Conservation (phyloP, 2,329 filamentous ascomycete genomes). For the Venturia pyrina region DNA sequence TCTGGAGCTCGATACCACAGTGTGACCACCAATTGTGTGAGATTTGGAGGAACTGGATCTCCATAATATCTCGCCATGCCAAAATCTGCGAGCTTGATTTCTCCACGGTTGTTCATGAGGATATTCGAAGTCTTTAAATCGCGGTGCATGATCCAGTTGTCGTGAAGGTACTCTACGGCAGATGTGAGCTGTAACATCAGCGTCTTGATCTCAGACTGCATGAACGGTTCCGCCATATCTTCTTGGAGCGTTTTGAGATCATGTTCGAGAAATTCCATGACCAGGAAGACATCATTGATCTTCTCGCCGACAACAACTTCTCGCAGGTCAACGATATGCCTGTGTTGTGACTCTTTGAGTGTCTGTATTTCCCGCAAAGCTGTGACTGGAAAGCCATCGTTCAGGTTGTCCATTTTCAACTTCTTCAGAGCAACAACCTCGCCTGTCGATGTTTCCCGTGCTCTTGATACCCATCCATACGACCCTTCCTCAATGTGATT, state of each 20-base stretch:
- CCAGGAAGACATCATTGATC: slow-evolving; percentile 67
- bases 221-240: slow-evolving; percentile 88
- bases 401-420: slow-evolving; percentile 72
- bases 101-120: slow-evolving; percentile 87
- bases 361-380: slow-evolving; percentile 91
- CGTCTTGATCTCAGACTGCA: slow-evolving; percentile 86
- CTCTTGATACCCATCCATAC: slow-evolving; percentile 88
- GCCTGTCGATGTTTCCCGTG: slow-evolving; percentile 61
- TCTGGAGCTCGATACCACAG: slow-evolving; percentile 95
- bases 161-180: slow-evolving; percentile 77
- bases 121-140: slow-evolving; percentile 92
- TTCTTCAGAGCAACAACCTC: slow-evolving; percentile 86
- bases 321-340: slow-evolving; percentile 69
- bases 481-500: slow-evolving; percentile 98
- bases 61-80: slow-evolving; percentile 91
- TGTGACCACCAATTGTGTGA: slow-evolving; percentile 91
- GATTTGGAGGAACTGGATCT: slow-evolving; percentile 59
- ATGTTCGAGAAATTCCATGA: slow-evolving; percentile 96
- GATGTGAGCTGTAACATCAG: slow-evolving; percentile 73
- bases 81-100: slow-evolving; percentile 94
- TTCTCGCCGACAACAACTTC: slow-evolving; percentile 74
- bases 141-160: slow-evolving; percentile 78
- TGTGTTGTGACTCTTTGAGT: slow-evolving; percentile 66
- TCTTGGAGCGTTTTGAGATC: slow-evolving; percentile 89
- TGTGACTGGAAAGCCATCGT: slow-evolving; percentile 83